These are phyloP conservation scores for Bacidia rubella DNA, from an alignment of 495 filamentous ascomycete genomes.

Conservation along the genomic window DNA sequence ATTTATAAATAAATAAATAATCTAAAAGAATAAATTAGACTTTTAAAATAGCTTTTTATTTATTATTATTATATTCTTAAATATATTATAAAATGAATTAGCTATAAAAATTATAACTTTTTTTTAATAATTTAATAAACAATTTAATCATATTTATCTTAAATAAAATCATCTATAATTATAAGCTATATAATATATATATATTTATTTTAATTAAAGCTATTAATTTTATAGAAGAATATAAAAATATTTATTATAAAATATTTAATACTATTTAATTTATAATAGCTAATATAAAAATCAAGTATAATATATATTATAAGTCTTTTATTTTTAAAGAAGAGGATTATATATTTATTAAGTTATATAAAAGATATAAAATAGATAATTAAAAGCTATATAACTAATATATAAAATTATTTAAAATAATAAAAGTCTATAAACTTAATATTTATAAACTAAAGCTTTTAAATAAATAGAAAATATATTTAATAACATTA, in stretches of 20 bases:
- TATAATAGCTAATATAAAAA: background rate
- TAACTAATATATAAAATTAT: background rate
- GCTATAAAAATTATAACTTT: background rate
- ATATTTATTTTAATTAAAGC: background rate
- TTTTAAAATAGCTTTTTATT: too few relatives aligned
- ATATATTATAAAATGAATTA: too few relatives aligned
- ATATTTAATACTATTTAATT: background rate
- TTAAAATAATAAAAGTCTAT: background rate
- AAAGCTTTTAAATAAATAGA: background rate
- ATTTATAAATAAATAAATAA: background rate
- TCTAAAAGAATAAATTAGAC: too few relatives aligned
- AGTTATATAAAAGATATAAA: background rate
- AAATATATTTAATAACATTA: background rate
- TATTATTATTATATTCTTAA: too few relatives aligned
- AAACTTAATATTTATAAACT: background rate
- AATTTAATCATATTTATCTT: background rate
- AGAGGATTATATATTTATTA: background rate
- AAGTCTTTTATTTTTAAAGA: background rate
- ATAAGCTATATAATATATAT: background rate
- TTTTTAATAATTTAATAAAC: conserved; percentile 1
- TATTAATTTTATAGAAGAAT: background rate
- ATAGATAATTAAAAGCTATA: background rate
- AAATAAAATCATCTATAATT: background rate
- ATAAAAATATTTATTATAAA: background rate
- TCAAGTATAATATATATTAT: conserved; percentile 1